phyloP scores from a whole-genome alignment of 1,284 basidiomycete genomes.

The Marasmius tenuissimus region DNA sequence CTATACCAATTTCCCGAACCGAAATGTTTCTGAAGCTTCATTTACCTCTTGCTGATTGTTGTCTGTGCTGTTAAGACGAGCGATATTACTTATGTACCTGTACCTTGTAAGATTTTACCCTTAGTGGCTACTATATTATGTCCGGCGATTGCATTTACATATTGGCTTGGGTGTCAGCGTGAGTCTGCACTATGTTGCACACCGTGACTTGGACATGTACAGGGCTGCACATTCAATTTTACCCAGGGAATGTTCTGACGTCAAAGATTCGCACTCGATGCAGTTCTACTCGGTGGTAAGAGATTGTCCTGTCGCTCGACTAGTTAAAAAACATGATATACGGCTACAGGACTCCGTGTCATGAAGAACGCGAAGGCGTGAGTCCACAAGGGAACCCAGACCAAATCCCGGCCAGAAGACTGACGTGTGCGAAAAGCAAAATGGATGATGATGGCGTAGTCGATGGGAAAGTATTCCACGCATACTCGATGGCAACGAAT shows the following conservation, averaged over 20 bases:
- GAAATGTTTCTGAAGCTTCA: no score
- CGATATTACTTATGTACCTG: background rate
- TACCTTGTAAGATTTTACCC: background rate
- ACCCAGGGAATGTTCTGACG: no score
- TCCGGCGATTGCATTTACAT: background rate
- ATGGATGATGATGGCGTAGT: conserved; percentile 69
- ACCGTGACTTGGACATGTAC: no score
- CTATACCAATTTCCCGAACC: background rate
- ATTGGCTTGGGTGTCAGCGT: no score
- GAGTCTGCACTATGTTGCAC: no score
- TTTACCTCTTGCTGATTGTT: no score
- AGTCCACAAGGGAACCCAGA: conserved; percentile 38
- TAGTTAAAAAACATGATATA: no score
- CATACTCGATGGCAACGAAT: conserved; percentile 72
- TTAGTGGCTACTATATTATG: background rate
- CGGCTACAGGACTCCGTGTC: background rate
- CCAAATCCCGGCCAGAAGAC: conserved; percentile 68
- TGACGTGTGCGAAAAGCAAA: conserved; percentile 57
- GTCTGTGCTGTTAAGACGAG: background rate
- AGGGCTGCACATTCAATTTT: no score
- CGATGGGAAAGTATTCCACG: conserved; percentile 88
- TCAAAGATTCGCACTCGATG: no score
- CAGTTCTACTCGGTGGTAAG: no score
- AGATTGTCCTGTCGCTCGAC: no score
- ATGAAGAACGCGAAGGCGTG: background rate